Conservation (phyloP, 768 basidiomycete species). For the Boletus subparvulus region DNA sequence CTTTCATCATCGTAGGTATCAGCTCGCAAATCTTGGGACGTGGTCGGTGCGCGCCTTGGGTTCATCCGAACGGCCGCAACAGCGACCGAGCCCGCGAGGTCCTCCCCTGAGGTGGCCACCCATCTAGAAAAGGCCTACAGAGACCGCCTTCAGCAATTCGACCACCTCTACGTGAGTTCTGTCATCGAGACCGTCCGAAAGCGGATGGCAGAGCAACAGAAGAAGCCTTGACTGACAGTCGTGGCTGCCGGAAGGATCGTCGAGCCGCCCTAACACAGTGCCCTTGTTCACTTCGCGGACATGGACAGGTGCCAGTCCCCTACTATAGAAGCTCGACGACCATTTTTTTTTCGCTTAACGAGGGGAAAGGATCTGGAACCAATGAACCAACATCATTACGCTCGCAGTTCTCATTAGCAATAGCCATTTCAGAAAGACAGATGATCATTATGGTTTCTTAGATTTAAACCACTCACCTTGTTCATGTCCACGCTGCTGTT, state of each 20-base stretch:
- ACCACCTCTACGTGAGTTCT: constrained; percentile 34
- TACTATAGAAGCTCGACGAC: constrained; percentile 17
- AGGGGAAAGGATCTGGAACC: neutral
- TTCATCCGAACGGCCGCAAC: constrained; percentile 24
- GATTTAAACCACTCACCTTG: constrained; percentile 5
- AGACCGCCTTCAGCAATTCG: constrained; percentile 34
- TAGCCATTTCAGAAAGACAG: constrained; percentile 3
- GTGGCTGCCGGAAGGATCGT: constrained; percentile 11
- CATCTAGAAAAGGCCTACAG: constrained; percentile 29
- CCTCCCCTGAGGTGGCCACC: constrained; percentile 24
- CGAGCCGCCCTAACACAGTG: neutral
- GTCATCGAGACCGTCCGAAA: constrained; percentile 33
- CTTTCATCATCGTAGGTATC: constrained; percentile 19
- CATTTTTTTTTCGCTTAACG: constrained; percentile 4
- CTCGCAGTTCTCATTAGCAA: neutral
- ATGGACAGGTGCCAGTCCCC: constrained; percentile 3
- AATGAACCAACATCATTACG: neutral
- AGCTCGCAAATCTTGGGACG: constrained; percentile 26
- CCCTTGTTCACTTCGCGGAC: constrained; percentile 5
- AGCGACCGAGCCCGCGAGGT: constrained; percentile 22
- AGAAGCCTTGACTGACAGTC: constrained; percentile 22
- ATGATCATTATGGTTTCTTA: constrained; percentile 3
- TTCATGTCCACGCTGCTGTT: constrained; percentile 4
- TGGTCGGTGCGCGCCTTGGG: constrained; percentile 29
- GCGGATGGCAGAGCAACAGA: constrained; percentile 34